A percentile compares a stretch with the other conserved stretches of the same genome.
These are phyloP conservation scores for Backusella morwellensis DNA, from an alignment of 192 early-diverging fungal genomes.

Conservation along the genomic window DNA sequence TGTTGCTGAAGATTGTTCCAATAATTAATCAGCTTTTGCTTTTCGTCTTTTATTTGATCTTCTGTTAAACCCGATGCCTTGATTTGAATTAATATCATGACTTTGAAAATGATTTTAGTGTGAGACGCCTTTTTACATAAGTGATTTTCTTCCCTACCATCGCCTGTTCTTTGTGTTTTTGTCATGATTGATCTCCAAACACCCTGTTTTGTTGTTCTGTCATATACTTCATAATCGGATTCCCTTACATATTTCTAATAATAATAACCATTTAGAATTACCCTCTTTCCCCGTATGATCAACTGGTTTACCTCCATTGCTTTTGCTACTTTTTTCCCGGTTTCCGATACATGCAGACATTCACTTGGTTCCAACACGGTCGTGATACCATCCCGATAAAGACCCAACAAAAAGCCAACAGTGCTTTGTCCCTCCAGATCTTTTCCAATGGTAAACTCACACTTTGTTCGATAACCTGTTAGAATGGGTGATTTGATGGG, in stretches of 20 bases:
- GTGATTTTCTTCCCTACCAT: conserved; percentile 36
- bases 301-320: conserved; percentile 33
- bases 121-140: not conserved
- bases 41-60: conserved; percentile 38
- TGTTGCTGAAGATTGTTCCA: conserved; percentile 24
- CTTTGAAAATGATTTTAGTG: not conserved
- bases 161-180: conserved; percentile 55
- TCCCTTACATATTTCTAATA: conserved; percentile 26
- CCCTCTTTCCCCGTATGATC: too few species aligned
- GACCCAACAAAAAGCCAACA: conserved; percentile 69
- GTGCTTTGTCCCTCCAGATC: conserved; percentile 50
- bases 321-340: conserved; percentile 49
- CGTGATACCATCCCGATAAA: conserved; percentile 58
- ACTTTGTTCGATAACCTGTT: conserved; percentile 71
- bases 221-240: conserved; percentile 36
- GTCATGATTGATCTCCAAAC: conserved; percentile 63
- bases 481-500: conserved; percentile 58
- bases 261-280: too few species aligned
- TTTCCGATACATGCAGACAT: conserved; percentile 45
- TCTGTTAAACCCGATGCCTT: conserved; percentile 43
- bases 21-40: conserved; percentile 24
- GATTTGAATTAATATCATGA: conserved; percentile 67
- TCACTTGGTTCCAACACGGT: conserved; percentile 47
- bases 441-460: conserved; percentile 72
- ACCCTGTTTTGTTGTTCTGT: conserved; percentile 40